Evolutionary conservation across 495 filamentous ascomycete genomes (phyloP).

Genomic region (Trichoderma asperelloides): DNA sequence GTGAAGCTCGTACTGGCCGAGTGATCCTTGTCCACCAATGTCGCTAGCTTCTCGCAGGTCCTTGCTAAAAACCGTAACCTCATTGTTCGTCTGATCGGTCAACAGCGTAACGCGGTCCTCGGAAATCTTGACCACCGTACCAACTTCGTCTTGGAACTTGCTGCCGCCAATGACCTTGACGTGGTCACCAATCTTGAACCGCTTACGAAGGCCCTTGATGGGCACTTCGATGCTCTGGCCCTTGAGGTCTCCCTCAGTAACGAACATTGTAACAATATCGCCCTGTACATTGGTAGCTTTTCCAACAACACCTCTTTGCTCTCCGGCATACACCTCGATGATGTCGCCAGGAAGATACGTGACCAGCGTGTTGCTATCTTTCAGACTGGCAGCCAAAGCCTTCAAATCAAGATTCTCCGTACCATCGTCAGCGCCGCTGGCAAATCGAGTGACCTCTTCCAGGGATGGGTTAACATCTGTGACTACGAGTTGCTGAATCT

Average conservation of each 20-base stretch:
- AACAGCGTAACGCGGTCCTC: constrained; percentile 87
- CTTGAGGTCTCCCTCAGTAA: constrained; percentile 71
- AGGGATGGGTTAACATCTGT: constrained; percentile 87
- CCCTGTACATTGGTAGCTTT: constrained; percentile 77
- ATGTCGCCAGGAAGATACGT: constrained; percentile 85
- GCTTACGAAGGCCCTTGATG: constrained; percentile 84
- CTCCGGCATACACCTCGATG: constrained; percentile 91
- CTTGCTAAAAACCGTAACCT: constrained; percentile 97
- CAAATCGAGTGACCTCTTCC: constrained; percentile 91
- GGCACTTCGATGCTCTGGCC: constrained; percentile 89
- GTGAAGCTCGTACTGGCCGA: constrained; percentile 80
- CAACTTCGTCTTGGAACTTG: constrained; percentile 84
- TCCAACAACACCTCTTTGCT: constrained; percentile 85
- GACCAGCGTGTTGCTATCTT: constrained; percentile 63
- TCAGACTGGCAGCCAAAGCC: constrained; percentile 77
- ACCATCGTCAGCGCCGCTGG: constrained; percentile 79
- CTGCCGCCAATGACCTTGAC: constrained; percentile 98
- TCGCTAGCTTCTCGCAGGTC: constrained; percentile 90
- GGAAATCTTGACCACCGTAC: constrained; percentile 89
- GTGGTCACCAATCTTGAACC: constrained; percentile 89
- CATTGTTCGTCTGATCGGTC: constrained; percentile 80
- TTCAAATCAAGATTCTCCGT: constrained; percentile 88
- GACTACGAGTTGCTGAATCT: constrained; percentile 70
- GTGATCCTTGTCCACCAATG: constrained; percentile 66
- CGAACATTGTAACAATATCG: constrained; percentile 83